Evolutionary conservation across 1,284 basidiomycete species (phyloP).

Genomic region (Leccinum angustisporum): DNA sequence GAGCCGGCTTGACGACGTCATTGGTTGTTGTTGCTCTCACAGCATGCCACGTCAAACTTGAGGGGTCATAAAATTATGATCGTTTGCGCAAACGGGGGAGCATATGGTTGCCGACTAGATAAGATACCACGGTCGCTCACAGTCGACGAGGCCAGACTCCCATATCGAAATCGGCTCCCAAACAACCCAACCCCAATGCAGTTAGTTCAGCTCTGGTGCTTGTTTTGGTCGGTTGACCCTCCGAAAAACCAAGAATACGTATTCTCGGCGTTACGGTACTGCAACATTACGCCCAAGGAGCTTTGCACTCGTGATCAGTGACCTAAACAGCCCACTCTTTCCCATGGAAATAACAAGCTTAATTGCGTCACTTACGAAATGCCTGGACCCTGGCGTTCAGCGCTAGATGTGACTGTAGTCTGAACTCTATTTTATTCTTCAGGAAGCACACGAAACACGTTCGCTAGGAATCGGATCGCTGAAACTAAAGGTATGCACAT

Average conservation of each 20-base stretch:
- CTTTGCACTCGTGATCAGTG: background rate
- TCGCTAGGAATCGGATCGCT: constrained; percentile 3
- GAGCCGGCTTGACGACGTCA: background rate
- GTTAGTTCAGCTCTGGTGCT: background rate
- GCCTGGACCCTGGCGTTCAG: constrained; percentile 3
- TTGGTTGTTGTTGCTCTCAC: background rate
- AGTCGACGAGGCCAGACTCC: background rate
- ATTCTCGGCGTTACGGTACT: too few species aligned
- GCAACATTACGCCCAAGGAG: background rate
- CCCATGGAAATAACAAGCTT: background rate
- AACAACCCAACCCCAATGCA: background rate
- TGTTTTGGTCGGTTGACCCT: background rate
- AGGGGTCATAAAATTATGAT: background rate
- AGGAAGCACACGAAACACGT: constrained; percentile 9
- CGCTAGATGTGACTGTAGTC: background rate
- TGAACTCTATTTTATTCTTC: background rate
- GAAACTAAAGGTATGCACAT: constrained; percentile 1
- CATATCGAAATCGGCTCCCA: background rate
- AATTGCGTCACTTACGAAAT: background rate
- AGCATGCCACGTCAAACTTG: constrained; percentile 1
- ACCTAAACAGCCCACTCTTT: constrained; percentile 1
- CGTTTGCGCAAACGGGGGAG: background rate
- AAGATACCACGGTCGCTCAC: constrained; percentile 8
- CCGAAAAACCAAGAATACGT: too few species aligned
- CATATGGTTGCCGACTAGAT: constrained; percentile 10